Base-by-base conservation (phyloP, 352 stramenopile species). In the Globisporangium recalcitrans region DNA sequence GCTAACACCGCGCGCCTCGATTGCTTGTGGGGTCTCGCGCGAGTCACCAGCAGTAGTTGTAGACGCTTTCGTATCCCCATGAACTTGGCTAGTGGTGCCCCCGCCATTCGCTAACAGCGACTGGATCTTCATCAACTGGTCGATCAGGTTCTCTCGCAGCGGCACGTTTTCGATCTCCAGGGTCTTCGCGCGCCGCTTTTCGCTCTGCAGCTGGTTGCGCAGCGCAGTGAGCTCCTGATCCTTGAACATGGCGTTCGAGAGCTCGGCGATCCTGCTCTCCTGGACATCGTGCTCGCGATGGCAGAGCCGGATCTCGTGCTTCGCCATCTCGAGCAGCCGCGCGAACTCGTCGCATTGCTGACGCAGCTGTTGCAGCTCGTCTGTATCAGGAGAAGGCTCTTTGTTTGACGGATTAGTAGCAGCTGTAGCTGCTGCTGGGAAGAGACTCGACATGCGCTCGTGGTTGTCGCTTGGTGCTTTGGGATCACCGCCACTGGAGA, bases 291-390 rank as follows among this genome's bases (percentile, higher is more conserved):
- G 65, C 21, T 90, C 78, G 29, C 78, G 70, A 19, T 90, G 80
- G 60, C 78, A 82, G 38, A 90, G 53, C 0, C 69, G 69, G n/a
- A 90, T 90, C 46, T 90, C 80, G 49, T 88, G 75, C 57, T 90
- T 88, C 0, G 78, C 78, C 77, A 90, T 86, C 36, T 90, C 80
- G 5, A 90, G 57, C 10, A 88, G 21, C 0, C 78, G 69, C 6
- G 59, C 68, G n/a, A 82, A 67, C 29, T 90, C 80, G 11, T 82
- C 63, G 14, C 77, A 83, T 42, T 85, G 77, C 6, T 75, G 56
- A 4, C 73, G 83, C 31, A 86, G 77, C 5, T 75, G 65, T 14
- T 75, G 74, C 5, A 87, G 38, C 22, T 73, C 64, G 3, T 56
- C 49, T 3, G 21, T 32, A 56, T 16, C 49, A 56, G 4, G 27